A percentile compares a stretch with the other conserved stretches of the same genome.
Conservation (phyloP, 2,329 filamentous ascomycete species). For the Neonectria ditissima region DNA sequence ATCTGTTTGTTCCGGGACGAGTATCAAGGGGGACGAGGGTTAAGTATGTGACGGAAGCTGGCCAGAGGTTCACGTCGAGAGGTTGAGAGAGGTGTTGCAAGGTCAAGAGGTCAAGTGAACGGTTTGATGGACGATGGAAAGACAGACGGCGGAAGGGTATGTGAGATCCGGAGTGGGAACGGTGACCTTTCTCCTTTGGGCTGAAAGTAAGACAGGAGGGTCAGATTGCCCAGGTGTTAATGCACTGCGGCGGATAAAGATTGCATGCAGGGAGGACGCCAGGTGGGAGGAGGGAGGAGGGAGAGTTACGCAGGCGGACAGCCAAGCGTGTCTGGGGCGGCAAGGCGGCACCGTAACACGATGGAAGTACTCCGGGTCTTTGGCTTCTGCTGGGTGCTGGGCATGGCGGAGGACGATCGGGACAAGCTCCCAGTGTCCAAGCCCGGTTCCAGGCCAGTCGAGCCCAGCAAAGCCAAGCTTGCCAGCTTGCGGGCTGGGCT, state of each 20-base stretch:
- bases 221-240: slow-evolving; percentile 41
- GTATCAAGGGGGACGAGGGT: slow-evolving; percentile 29
- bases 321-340: slow-evolving; percentile 18
- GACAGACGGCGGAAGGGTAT: slow-evolving; percentile 31
- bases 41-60: slow-evolving; percentile 16
- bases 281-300: slow-evolving; percentile 25
- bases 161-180: slow-evolving; percentile 39
- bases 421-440: slow-evolving; percentile 35
- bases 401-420: slow-evolving; percentile 7
- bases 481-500: slow-evolving; percentile 24
- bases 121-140: slow-evolving; percentile 27
- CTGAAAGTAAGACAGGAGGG: slow-evolving; percentile 43
- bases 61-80: slow-evolving; percentile 18
- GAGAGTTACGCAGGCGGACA: slow-evolving; percentile 35
- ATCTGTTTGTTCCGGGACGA: slow-evolving; percentile 39
- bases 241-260: slow-evolving; percentile 46
- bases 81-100: not conserved
- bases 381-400: slow-evolving; percentile 16
- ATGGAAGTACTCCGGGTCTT: slow-evolving; percentile 2
- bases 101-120: slow-evolving; percentile 32
- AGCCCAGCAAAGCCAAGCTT: slow-evolving; percentile 27
- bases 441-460: slow-evolving; percentile 31
- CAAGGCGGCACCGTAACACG: not conserved
- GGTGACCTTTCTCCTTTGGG: slow-evolving; percentile 36
- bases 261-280: slow-evolving; percentile 36